Conservation (phyloP, 768 basidiomycete genomes). For the Boletellus ananas region DNA sequence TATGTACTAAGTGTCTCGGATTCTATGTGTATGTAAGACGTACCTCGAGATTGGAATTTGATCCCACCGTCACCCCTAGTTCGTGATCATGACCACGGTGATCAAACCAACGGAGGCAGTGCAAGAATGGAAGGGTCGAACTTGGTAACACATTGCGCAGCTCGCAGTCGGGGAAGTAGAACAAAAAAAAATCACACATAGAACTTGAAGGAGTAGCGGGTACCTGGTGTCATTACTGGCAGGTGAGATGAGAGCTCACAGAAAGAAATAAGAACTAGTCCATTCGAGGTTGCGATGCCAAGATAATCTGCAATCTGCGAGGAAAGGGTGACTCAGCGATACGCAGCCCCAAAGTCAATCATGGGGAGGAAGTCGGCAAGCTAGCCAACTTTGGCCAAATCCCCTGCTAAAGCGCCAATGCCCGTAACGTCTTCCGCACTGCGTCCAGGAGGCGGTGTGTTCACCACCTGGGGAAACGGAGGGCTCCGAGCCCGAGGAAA, state of each 20-base stretch:
- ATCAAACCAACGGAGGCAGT: background rate
- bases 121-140: background rate
- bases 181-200: background rate
- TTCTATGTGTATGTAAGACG: background rate
- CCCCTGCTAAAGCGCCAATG: too few species aligned
- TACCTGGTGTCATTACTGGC: constrained; percentile 30
- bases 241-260: constrained; percentile 6
- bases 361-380: too few species aligned
- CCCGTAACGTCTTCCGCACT: too few species aligned
- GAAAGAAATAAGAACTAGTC: too few species aligned
- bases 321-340: too few species aligned
- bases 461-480: too few species aligned
- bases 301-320: too few species aligned
- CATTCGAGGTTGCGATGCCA: too few species aligned
- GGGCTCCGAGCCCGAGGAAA: too few species aligned
- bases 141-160: background rate
- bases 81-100: background rate
- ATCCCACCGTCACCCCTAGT: background rate
- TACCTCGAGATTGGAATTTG: background rate
- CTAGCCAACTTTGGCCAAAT: too few species aligned
- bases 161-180: background rate
- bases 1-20: background rate
- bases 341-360: too few species aligned
- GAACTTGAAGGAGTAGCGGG: background rate
- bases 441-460: too few species aligned